A percentile compares a stretch with the other conserved stretches of the same genome.
Evolutionary conservation across 2,329 filamentous ascomycete species (phyloP).

Genomic region (Aspergillus sergii): DNA sequence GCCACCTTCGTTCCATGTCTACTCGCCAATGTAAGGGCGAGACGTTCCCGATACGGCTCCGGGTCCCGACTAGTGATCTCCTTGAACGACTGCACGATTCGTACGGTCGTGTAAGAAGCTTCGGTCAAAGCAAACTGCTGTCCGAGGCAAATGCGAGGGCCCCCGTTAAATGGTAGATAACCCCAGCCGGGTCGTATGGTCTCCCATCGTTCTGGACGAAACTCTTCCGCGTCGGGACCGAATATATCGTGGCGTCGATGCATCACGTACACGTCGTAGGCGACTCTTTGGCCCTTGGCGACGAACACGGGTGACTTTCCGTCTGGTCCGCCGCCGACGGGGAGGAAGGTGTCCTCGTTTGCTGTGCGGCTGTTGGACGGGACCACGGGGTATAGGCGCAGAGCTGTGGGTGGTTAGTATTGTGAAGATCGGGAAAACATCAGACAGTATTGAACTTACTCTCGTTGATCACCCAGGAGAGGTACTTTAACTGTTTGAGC

Average conservation of each 20-base stretch:
- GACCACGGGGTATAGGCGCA: conserved; percentile 43
- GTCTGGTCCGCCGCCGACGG: conserved; percentile 60
- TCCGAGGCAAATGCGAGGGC: conserved; percentile 30
- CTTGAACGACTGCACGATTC: conserved; percentile 17
- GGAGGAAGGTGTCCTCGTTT: conserved; percentile 39
- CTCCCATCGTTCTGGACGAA: conserved; percentile 33
- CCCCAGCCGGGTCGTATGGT: conserved; percentile 27
- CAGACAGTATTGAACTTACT: conserved; percentile 18
- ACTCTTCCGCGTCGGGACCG: conserved; percentile 23
- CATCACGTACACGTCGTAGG: conserved; percentile 35
- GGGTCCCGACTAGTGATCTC: background rate
- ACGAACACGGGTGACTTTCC: conserved; percentile 31
- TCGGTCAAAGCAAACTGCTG: conserved; percentile 25
- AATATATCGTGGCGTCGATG: conserved; percentile 45
- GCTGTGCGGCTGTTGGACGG: conserved; percentile 41
- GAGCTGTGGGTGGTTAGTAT: conserved; percentile 12
- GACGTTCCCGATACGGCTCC: background rate
- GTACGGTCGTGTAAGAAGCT: conserved; percentile 26
- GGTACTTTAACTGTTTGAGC: conserved; percentile 48
- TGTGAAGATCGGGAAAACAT: background rate
- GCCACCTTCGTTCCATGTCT: background rate
- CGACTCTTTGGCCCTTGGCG: conserved; percentile 28
- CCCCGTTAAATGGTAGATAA: conserved; percentile 35
- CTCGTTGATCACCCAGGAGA: conserved; percentile 55
- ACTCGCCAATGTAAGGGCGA: background rate